Conservation (phyloP, 352 stramenopile genomes). For the Globisporangium iwayamae region DNA sequence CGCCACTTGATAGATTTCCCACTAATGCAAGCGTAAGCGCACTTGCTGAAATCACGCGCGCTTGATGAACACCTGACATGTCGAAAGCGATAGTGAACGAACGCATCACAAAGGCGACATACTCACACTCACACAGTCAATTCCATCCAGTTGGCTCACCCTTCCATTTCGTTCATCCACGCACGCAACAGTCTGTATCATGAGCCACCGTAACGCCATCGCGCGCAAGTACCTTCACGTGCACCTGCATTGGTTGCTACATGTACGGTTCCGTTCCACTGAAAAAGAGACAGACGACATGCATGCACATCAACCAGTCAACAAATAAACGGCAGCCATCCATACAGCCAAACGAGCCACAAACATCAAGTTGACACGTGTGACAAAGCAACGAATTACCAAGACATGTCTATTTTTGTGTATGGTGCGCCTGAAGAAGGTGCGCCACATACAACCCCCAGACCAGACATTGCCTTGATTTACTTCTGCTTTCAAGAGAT, state of each 20-base stretch:
- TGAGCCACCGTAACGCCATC: background rate
- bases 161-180: no score
- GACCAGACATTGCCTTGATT: no score
- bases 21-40: no score
- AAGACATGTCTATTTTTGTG: background rate
- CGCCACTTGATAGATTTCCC: background rate
- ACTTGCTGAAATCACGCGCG: no score
- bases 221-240: background rate
- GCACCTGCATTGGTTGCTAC: background rate
- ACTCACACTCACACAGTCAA: background rate
- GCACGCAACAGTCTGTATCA: background rate
- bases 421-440: no score
- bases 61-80: background rate
- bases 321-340: background rate
- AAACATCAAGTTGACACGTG: background rate
- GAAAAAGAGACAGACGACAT: background rate
- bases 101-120: background rate
- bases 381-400: background rate
- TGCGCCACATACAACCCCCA: background rate
- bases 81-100: background rate
- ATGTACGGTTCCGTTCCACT: no score
- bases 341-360: background rate
- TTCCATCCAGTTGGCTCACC: background rate
- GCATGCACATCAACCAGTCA: no score
- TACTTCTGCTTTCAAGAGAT: no score